These are phyloP conservation scores for Aegilops tauschii DNA, from an alignment of 176 grass and related monocot genomes.

Conservation along the genomic window DNA sequence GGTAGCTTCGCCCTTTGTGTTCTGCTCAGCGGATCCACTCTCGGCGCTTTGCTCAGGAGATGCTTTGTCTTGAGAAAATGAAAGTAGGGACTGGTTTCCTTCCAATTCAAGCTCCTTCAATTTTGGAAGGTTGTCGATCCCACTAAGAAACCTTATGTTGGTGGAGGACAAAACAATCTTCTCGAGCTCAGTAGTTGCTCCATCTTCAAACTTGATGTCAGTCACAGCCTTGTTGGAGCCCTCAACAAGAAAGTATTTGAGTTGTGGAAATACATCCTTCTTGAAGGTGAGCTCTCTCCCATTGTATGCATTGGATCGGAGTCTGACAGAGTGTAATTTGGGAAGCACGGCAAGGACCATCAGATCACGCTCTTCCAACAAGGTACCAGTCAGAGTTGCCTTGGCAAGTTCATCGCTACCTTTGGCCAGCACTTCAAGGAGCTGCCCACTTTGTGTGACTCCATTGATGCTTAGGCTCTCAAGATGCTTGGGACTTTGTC, in stretches of 20 bases:
- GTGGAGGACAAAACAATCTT: background rate
- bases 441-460: background rate
- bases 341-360: background rate
- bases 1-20: background rate
- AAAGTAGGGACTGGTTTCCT: background rate
- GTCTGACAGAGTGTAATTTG: background rate
- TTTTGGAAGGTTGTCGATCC: background rate
- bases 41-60: background rate
- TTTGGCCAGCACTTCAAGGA: background rate
- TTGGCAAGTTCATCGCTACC: background rate
- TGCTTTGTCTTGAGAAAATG: background rate
- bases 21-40: background rate
- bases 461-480: constrained; percentile 26
- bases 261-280: background rate
- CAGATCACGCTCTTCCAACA: background rate
- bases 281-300: background rate
- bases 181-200: background rate
- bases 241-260: background rate
- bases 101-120: background rate
- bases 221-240: background rate
- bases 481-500: background rate
- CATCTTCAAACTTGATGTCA: background rate
- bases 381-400: constrained; percentile 13
- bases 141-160: background rate
- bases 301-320: background rate